Evolutionary conservation across 192 early-diverging fungal species (phyloP).

Genomic region (Coemansia sp.): DNA sequence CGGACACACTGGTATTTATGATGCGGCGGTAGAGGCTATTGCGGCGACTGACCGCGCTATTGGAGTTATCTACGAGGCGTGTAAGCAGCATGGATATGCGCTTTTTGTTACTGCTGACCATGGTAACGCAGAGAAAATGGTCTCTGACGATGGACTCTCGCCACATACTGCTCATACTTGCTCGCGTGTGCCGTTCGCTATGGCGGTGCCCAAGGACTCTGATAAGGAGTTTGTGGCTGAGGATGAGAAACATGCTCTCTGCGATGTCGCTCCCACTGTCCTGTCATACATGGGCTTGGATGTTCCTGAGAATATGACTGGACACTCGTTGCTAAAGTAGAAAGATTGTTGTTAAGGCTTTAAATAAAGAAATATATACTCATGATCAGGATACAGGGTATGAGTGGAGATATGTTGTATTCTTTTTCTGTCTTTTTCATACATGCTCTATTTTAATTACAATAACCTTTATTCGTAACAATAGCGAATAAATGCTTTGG

Average conservation of each 20-base stretch:
- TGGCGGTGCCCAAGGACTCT: slow-evolving; percentile 38
- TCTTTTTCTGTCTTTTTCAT: no score
- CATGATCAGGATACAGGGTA: no score
- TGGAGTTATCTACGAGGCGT: slow-evolving; percentile 91
- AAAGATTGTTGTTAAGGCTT: no score
- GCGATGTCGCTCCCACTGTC: slow-evolving; percentile 97
- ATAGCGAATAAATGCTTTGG: no score
- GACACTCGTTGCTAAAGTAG: slow-evolving; percentile 66
- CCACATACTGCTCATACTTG: slow-evolving; percentile 99
- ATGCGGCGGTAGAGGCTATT: slow-evolving; percentile 89
- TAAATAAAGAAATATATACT: no score
- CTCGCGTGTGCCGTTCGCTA: slow-evolving; percentile 88
- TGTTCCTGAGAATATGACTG: slow-evolving; percentile 96
- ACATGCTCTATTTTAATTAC: no score
- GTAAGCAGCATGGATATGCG: slow-evolving; percentile 83
- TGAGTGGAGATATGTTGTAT: no score
- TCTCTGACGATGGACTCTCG: slow-evolving; percentile 75
- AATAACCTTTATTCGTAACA: no score
- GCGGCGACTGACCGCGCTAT: slow-evolving; percentile 96
- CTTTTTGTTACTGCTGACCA: slow-evolving; percentile 98
- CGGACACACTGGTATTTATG: slow-evolving; percentile 97
- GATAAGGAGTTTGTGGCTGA: slow-evolving; percentile 60
- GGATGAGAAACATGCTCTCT: slow-evolving; percentile 72
- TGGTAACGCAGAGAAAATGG: slow-evolving; percentile 99
- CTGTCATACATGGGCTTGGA: slow-evolving; percentile 90